These are phyloP conservation scores for Purshia tridentata DNA, from an alignment of 306 rosid species.

Conservation along the genomic window DNA sequence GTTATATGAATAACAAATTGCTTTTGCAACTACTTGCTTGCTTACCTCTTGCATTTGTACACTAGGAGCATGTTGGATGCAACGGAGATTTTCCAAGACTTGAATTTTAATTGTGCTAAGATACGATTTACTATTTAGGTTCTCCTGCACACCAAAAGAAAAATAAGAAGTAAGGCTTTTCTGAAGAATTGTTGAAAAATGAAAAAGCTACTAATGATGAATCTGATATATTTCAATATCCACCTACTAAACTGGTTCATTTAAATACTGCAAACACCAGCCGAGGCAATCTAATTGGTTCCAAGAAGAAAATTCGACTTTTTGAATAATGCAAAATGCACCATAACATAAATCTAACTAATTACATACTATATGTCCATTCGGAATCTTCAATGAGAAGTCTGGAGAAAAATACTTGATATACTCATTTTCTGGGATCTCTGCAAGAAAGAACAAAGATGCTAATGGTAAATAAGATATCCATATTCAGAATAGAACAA, in stretches of 20 bases:
- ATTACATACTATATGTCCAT: constrained; percentile 72
- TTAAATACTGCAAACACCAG: neutral
- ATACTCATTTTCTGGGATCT: constrained; percentile 91
- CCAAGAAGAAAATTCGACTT: neutral
- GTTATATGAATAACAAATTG: neutral
- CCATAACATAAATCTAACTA: constrained; percentile 19
- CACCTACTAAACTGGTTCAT: neutral
- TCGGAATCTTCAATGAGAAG: constrained; percentile 77
- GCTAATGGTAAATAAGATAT: neutral
- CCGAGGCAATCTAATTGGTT: neutral
- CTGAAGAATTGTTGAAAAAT: neutral
- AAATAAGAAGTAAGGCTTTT: neutral
- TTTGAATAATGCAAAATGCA: constrained; percentile 1
- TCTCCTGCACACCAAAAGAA: constrained; percentile 61
- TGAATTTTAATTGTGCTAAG: constrained; percentile 87
- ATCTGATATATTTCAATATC: neutral
- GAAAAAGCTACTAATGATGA: neutral
- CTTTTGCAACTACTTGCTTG: constrained; percentile 1
- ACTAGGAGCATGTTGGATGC: constrained; percentile 92
- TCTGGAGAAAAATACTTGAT: constrained; percentile 91
- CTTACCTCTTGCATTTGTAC: constrained; percentile 98
- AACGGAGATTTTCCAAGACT: constrained; percentile 89
- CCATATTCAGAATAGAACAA: neutral
- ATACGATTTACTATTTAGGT: constrained; percentile 87
- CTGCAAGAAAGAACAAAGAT: constrained; percentile 51